A percentile compares a stretch with the other conserved stretches of the same genome.
Conservation (phyloP, 306 rosid species). For the Casuarina equisetifolia region DNA sequence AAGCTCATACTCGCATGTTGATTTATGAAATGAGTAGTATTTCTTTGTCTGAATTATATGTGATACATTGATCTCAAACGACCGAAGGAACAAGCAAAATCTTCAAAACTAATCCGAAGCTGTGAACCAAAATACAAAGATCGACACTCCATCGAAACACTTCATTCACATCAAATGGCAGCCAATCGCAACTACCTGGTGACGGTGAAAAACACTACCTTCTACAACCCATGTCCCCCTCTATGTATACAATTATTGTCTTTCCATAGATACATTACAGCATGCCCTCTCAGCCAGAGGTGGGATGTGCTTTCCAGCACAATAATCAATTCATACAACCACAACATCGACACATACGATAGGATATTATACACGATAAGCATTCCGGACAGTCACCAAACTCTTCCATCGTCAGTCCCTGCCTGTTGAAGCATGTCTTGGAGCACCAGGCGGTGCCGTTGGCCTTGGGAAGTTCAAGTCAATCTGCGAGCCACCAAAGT, state of each 20-base stretch:
- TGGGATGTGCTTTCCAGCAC: slow-evolving; percentile 29
- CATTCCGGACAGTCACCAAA: slow-evolving; percentile 2
- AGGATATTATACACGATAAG: slow-evolving; percentile 15
- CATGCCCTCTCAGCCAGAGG: slow-evolving; percentile 27
- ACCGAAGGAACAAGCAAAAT: slow-evolving; percentile 3
- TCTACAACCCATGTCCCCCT: slow-evolving; percentile 36
- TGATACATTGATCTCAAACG: not conserved
- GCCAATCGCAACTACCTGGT: slow-evolving; percentile 31
- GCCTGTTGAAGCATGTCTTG: slow-evolving; percentile 59
- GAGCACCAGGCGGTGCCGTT: slow-evolving; percentile 93
- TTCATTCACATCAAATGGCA: slow-evolving; percentile 33
- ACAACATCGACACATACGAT: slow-evolving; percentile 36
- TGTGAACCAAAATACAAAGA: slow-evolving; percentile 15
- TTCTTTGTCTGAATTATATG: not conserved
- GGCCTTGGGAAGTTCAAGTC: slow-evolving; percentile 70
- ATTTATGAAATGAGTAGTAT: not conserved
- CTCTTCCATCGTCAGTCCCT: slow-evolving; percentile 46
- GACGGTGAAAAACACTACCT: slow-evolving; percentile 30
- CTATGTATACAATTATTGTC: slow-evolving; percentile 26
- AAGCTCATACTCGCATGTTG: not conserved
- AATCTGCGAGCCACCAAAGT: slow-evolving; percentile 50
- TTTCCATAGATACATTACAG: slow-evolving; percentile 30
- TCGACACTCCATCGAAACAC: slow-evolving; percentile 25
- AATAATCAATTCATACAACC: slow-evolving; percentile 31
- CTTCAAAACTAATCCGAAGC: slow-evolving; percentile 5